Base-by-base conservation (phyloP, 805 yeast genomes). In the Sungouiella blattae region DNA sequence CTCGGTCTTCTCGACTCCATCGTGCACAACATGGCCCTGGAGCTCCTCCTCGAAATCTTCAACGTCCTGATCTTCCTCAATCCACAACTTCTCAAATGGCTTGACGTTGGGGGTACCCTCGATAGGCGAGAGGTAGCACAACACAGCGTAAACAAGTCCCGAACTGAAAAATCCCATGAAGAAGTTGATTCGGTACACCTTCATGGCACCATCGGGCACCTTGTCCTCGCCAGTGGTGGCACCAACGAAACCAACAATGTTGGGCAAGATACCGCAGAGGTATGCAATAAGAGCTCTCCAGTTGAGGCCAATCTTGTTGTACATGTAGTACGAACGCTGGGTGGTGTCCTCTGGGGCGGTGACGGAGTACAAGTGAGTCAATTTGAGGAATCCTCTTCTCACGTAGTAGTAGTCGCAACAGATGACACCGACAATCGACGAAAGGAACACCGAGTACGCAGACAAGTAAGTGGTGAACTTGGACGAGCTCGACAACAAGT, bases 201-300 rank as follows among this genome's bases (percentile, higher is more conserved):
- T 69, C 39, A 77, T 75, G 8, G 95, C 95, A 21, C 91, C 95
- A 30, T 66, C 63, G 18, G 95, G 94, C 11, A 87, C 94, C 6
- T 31, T 37, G 40, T 68, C 72, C n/a, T 79, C 74, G 26, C 81
- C 85, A 16, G 85, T 78, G n/a, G 46, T 43, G 7, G 88, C 87
- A 44, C 95, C 87, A 5, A 82, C 91, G 49, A 87, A 87, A 1
- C 96, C 96, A 14, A 83, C 83, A 52, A 87, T 80, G 51, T 87
- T 87, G 30, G 95, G 93, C 23, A 78, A 65, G 40, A 88, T 80
- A 36, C 95, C 95, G 46, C 80, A 71, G 45, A 87, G 57, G 56
- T 87, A 87, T 1, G 95, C 93, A 21, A 71, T 77, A 46, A 76
- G 79, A 2, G 91, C 96, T 57, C 95, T 72, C 93, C 94, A 85